Evolutionary conservation across 106 monocot species (phyloP).

Genomic region (Phalaenopsis equestris): DNA sequence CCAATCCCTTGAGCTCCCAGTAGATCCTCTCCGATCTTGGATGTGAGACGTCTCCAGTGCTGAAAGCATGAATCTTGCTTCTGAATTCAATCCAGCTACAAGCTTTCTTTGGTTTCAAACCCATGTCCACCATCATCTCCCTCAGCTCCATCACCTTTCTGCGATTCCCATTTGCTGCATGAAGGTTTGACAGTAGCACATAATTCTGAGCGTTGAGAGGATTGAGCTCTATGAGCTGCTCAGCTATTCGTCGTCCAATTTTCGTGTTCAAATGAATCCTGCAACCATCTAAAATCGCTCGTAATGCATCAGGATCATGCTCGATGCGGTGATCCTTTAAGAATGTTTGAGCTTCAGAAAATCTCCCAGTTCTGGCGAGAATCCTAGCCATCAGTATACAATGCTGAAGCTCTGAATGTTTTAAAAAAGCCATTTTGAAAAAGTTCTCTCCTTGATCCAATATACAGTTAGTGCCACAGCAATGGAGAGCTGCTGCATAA

Average conservation of each 20-base stretch:
- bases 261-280: slow-evolving; percentile 32
- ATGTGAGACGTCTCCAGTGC: slow-evolving; percentile 47
- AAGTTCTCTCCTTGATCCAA: slow-evolving; percentile 28
- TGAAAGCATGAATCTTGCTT: slow-evolving; percentile 51
- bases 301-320: slow-evolving; percentile 7
- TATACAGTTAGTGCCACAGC: slow-evolving; percentile 29
- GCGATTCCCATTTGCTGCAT: slow-evolving; percentile 28
- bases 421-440: slow-evolving; percentile 22
- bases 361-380: slow-evolving; percentile 26
- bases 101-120: slow-evolving; percentile 34
- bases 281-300: slow-evolving; percentile 46
- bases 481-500: slow-evolving; percentile 31
- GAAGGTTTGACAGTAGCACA: slow-evolving; percentile 30
- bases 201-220: slow-evolving; percentile 57
- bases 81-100: slow-evolving; percentile 54
- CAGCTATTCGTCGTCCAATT: slow-evolving; percentile 32
- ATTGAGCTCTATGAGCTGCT: slow-evolving; percentile 40
- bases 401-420: slow-evolving; percentile 13
- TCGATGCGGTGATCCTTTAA: slow-evolving; percentile 10
- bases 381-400: slow-evolving; percentile 27
- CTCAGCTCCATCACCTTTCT: slow-evolving; percentile 21
- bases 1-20: slow-evolving; percentile 33
- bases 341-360: slow-evolving; percentile 31
- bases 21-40: slow-evolving; percentile 48
- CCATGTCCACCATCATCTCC: slow-evolving; percentile 46